phyloP scores from a whole-genome alignment of 768 basidiomycete species.

The Pleurotus djamor region DNA sequence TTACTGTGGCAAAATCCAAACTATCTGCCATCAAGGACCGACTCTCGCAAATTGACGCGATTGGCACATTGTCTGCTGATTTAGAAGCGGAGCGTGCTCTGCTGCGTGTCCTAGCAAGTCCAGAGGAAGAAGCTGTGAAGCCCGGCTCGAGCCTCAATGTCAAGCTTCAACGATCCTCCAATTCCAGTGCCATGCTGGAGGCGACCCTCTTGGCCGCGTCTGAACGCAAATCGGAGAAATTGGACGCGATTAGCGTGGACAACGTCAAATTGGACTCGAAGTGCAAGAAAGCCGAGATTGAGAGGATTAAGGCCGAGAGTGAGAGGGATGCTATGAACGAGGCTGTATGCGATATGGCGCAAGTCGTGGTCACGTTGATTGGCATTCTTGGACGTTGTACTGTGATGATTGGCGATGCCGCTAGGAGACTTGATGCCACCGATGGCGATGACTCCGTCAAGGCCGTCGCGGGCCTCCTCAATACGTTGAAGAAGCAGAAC shows the following conservation, averaged over 20 bases:
- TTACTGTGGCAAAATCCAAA: slow-evolving; percentile 68
- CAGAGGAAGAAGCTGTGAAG: slow-evolving; percentile 69
- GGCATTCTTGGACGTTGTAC: slow-evolving; percentile 83
- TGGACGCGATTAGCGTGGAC: slow-evolving; percentile 70
- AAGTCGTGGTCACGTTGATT: slow-evolving; percentile 66
- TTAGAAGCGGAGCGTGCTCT: slow-evolving; percentile 74
- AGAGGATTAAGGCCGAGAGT: slow-evolving; percentile 60
- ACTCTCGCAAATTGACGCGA: slow-evolving; percentile 51
- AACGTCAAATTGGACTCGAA: slow-evolving; percentile 70
- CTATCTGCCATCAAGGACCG: slow-evolving; percentile 62
- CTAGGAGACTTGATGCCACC: slow-evolving; percentile 31
- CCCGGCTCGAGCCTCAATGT: slow-evolving; percentile 55
- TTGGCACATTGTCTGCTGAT: slow-evolving; percentile 44
- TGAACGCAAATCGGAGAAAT: slow-evolving; percentile 74
- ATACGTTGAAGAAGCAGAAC: slow-evolving; percentile 59
- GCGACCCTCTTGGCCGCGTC: slow-evolving; percentile 83
- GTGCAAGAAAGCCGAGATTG: slow-evolving; percentile 69
- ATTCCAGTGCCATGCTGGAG: slow-evolving; percentile 80
- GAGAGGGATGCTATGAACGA: slow-evolving; percentile 63
- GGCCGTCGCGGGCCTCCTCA: slow-evolving; percentile 50
- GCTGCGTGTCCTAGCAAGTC: slow-evolving; percentile 59
- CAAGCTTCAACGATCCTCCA: slow-evolving; percentile 66
- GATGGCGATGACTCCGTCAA: slow-evolving; percentile 39
- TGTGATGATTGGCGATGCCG: slow-evolving; percentile 61
- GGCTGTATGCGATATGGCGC: slow-evolving; percentile 63